phyloP scores from a whole-genome alignment of 139 green algal genomes.

The Eudorina sp. region DNA sequence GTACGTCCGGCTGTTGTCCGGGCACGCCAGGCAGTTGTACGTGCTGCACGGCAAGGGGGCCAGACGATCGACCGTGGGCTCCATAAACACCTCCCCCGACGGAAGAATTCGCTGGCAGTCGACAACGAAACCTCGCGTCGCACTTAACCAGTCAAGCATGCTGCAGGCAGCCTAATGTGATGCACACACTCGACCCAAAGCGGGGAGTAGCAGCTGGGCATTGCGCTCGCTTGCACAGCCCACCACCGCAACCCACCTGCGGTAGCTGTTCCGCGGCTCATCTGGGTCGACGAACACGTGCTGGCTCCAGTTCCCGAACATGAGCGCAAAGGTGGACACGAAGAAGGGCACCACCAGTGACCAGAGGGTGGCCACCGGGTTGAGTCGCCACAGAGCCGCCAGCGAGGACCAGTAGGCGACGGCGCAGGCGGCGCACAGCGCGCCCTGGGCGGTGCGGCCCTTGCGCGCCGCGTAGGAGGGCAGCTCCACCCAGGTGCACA shows the following conservation, averaged over 20 bases:
- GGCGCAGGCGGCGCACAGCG: constrained; percentile 51
- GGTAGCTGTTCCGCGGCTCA: constrained; percentile 41
- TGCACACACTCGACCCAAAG: background rate
- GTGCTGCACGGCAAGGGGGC: constrained; percentile 45
- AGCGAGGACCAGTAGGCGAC: constrained; percentile 51
- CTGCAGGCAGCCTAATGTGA: no score
- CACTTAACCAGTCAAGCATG: no score
- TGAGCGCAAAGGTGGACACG: constrained; percentile 83
- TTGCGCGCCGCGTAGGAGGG: constrained; percentile 69
- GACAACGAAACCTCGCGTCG: no score
- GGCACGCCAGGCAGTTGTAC: constrained; percentile 87
- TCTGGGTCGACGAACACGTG: constrained; percentile 88
- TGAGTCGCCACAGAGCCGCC: constrained; percentile 52
- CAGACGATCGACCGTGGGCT: background rate
- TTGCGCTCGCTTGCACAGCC: no score
- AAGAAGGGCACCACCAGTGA: constrained; percentile 81
- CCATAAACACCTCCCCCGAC: no score
- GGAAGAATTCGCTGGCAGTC: no score
- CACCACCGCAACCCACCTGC: no score
- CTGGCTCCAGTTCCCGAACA: constrained; percentile 96
- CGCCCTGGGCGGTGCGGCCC: constrained; percentile 51
- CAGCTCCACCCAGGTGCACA: constrained; percentile 79
- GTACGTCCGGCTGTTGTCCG: constrained; percentile 87
- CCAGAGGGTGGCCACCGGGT: constrained; percentile 76
- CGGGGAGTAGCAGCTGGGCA: no score